Evolutionary conservation across 2,329 filamentous ascomycete genomes (phyloP), one percentile per base, ranked within the genome.

Genomic region (Calonectria honghensis): DNA sequence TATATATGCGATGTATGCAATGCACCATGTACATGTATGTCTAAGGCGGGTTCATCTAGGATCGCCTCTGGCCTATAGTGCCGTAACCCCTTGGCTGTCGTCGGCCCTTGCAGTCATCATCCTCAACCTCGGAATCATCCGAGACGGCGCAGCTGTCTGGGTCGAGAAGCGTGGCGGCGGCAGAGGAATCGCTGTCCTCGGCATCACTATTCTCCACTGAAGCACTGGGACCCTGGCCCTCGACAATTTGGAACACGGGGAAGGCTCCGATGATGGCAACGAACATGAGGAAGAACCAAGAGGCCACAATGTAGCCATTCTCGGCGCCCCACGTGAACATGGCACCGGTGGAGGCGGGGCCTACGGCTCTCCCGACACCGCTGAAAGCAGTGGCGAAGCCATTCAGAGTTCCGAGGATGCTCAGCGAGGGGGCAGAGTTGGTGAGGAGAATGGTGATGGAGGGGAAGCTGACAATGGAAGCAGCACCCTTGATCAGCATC

Each of bases 381-480:
- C 93, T 94, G 41, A 96, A 92, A 71, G 93, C 94, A 0, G 96
- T 98, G 0, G 95, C 96, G 75, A 98, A 92, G 3, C 96, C 97
- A 81, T 98, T 98, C 70, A 98, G 86, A 0, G 96, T 98, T 1
- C 96, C 96, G 6, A 98, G 90, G 13, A 98, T 91, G 54, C 79
- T 80, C 20, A 98, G 87, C 70, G 93, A 96, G 1, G 89, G 86
- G 6, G 95, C 95, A 13, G 93, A 95, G 85, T 98, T 98, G 35
- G 96, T 98, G 48, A 98, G 90, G 63, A 98, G 88, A 79, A 98
- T 98, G 7, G 95, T 98, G 32, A 91, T 93, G 81, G 95, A 97
- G 0, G 97, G 96, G 83, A 98, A 98, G 0, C 94, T 94, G 81
- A 98, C 93, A 77, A 97, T 97, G 73, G 93, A 92, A 50, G 90